Percentiles rank a stretch among this genome's conserved stretches.
These are phyloP conservation scores for Avena eriantha DNA, from an alignment of 176 grass and related monocot species.

Conservation along the genomic window DNA sequence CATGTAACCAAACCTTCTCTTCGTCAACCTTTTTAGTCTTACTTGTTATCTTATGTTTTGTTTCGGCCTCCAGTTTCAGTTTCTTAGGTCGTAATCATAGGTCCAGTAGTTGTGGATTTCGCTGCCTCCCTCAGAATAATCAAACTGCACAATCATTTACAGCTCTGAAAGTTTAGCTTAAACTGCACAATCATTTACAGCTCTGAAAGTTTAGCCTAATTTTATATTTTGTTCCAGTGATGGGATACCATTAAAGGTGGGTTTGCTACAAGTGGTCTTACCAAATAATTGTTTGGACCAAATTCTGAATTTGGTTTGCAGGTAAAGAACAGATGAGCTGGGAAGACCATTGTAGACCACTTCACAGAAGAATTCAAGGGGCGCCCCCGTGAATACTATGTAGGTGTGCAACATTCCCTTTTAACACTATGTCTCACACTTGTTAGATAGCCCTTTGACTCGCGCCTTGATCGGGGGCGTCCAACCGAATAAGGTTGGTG, in stretches of 20 bases:
- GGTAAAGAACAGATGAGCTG: constrained; percentile 93
- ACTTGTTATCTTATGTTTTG: not conserved
- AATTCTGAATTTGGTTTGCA: constrained; percentile 43
- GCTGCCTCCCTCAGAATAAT: not conserved
- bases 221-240: not conserved
- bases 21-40: not conserved
- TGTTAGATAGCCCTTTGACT: no score
- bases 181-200: no score
- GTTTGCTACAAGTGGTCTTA: not conserved
- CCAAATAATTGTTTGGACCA: constrained; percentile 4
- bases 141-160: not conserved
- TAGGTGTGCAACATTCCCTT: constrained; percentile 38
- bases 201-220: not conserved
- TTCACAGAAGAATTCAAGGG: constrained; percentile 97
- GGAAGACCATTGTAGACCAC: constrained; percentile 94
- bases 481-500: no score
- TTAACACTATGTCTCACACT: not conserved
- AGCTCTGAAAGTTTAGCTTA: not conserved
- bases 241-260: not conserved
- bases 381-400: constrained; percentile 79
- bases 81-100: not conserved
- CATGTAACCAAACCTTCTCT: constrained; percentile 57
- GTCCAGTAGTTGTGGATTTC: not conserved
- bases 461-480: no score
- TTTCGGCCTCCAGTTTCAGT: not conserved